Conservation (phyloP, 2,329 filamentous ascomycete genomes). For the Ascomycota sp. region DNA sequence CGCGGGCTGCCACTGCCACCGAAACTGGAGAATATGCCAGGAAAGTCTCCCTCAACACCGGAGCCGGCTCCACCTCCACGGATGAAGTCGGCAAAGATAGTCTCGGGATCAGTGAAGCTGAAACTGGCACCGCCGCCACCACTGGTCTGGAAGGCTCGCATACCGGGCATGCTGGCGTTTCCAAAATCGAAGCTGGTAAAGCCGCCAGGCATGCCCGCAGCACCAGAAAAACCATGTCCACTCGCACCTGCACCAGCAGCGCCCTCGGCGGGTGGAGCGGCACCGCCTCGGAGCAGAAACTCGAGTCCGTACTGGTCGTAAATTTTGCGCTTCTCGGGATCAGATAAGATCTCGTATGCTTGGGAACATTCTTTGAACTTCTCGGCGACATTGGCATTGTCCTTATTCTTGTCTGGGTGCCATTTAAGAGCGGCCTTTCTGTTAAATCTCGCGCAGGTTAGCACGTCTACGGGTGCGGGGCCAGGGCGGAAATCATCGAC, state of each 20-base stretch:
- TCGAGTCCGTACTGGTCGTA: slow-evolving; percentile 94
- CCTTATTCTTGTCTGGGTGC: slow-evolving; percentile 96
- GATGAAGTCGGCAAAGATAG: slow-evolving; percentile 73
- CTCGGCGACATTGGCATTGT: slow-evolving; percentile 65
- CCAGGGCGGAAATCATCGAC: too few species aligned
- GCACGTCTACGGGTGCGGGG: background rate
- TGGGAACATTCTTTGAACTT: slow-evolving; percentile 98
- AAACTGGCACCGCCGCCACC: slow-evolving; percentile 43
- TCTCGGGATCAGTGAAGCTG: slow-evolving; percentile 63
- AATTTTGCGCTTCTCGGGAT: slow-evolving; percentile 86
- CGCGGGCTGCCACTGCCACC: slow-evolving; percentile 16
- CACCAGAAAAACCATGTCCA: slow-evolving; percentile 43
- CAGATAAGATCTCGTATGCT: slow-evolving; percentile 93
- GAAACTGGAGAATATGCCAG: slow-evolving; percentile 35
- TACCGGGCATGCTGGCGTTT: slow-evolving; percentile 22
- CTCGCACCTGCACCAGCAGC: slow-evolving; percentile 31
- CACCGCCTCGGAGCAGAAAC: slow-evolving; percentile 67
- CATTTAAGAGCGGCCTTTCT: slow-evolving; percentile 79
- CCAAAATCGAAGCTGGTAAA: slow-evolving; percentile 30
- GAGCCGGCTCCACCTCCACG: slow-evolving; percentile 25
- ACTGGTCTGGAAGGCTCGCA: slow-evolving; percentile 44
- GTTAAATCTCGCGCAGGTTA: slow-evolving; percentile 1
- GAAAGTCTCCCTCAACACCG: slow-evolving; percentile 22
- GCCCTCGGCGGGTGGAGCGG: slow-evolving; percentile 41
- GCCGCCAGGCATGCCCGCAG: slow-evolving; percentile 34